Conservation (phyloP, 192 early-diverging fungal species). For the Linnemannia exigua region DNA sequence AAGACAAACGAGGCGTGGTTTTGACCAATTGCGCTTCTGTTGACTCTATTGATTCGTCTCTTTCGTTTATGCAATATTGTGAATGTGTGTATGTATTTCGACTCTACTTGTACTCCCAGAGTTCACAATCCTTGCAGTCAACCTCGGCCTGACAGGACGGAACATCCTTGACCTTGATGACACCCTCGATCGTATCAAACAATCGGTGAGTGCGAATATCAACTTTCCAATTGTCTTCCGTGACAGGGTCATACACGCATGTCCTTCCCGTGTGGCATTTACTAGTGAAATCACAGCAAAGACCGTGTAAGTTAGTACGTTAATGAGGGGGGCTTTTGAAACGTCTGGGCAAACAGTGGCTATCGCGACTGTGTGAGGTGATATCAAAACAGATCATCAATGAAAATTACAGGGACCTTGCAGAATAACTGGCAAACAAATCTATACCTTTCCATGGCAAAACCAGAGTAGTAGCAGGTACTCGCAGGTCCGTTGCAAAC, state of each 20-base stretch:
- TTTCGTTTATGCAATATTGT: not conserved
- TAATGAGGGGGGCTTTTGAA: not conserved
- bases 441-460: conserved; percentile 81
- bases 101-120: conserved; percentile 74
- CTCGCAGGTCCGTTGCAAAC: conserved; percentile 76
- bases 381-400: too few relatives aligned
- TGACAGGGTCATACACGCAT: conserved; percentile 78
- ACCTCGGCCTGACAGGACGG: conserved; percentile 64
- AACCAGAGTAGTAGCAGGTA: conserved; percentile 79
- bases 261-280: conserved; percentile 68
- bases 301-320: not conserved
- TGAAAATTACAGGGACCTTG: too few relatives aligned
- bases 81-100: not conserved
- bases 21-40: too few relatives aligned
- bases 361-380: too few relatives aligned
- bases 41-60: not conserved
- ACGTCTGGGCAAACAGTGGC: too few relatives aligned
- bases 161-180: conserved; percentile 61
- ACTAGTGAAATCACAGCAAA: conserved; percentile 34
- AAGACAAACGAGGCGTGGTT: too few relatives aligned
- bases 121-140: conserved; percentile 84
- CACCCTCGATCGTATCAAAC: conserved; percentile 79
- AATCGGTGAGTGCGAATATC: conserved; percentile 88
- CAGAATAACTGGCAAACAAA: too few relatives aligned
- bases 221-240: conserved; percentile 72